Conservation (phyloP, 192 early-diverging fungal species). For the Dissophora globulifera region DNA sequence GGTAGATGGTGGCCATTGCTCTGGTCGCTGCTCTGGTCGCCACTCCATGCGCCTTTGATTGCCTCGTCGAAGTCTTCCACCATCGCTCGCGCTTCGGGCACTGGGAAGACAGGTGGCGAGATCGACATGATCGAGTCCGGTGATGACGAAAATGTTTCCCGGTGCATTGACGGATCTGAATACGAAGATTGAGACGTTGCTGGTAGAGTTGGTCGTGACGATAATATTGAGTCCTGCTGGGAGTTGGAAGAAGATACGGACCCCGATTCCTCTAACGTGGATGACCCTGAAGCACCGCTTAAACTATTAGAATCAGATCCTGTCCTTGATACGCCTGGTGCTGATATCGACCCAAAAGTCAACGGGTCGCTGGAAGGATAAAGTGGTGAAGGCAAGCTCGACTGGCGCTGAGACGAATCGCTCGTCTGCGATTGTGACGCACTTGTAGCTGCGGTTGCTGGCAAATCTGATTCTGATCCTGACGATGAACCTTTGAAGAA, state of each 20-base stretch:
- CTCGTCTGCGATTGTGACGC: not conserved
- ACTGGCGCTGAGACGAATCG: not conserved
- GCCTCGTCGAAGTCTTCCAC: no score
- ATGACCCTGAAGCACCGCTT: not conserved
- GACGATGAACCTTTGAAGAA: constrained; percentile 12
- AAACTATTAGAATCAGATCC: not conserved
- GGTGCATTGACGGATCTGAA: not conserved
- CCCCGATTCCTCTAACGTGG: not conserved
- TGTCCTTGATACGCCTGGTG: not conserved
- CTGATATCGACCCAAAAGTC: not conserved
- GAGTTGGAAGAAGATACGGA: not conserved
- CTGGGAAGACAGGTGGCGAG: not conserved
- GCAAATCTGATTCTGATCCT: not conserved
- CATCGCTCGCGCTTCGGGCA: no score
- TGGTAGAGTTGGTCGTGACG: not conserved
- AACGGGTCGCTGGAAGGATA: constrained; percentile 4
- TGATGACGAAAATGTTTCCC: not conserved
- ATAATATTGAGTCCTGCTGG: not conserved
- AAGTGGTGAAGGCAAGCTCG: not conserved
- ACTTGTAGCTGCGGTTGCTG: not conserved
- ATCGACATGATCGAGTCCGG: not conserved
- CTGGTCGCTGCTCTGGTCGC: not conserved
- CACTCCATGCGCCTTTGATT: not conserved
- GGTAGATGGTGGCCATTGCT: not conserved
- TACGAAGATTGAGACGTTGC: not conserved